A percentile compares a stretch with the other conserved stretches of the same genome.
Evolutionary conservation across 2,329 filamentous ascomycete species (phyloP).

Genomic region (Furcasterigmium sp.): DNA sequence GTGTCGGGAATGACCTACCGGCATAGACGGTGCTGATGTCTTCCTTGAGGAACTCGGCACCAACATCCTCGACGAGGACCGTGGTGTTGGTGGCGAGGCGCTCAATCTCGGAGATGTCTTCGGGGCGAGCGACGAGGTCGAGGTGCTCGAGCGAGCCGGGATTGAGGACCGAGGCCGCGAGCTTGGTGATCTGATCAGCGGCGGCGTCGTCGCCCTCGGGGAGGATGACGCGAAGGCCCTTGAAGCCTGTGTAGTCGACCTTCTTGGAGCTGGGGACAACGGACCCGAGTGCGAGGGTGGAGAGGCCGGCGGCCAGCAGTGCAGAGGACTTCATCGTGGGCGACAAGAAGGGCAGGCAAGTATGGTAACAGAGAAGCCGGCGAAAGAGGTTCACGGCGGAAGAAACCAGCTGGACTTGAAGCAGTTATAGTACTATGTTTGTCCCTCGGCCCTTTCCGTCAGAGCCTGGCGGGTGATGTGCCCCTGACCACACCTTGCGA

Average conservation of each 20-base stretch:
- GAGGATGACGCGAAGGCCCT: constrained; percentile 8
- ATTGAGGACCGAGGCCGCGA: constrained; percentile 4
- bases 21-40: constrained; percentile 9
- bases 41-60: constrained; percentile 21
- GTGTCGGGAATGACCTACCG: constrained; percentile 11
- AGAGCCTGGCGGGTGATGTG: too few relatives aligned
- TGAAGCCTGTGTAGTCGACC: constrained; percentile 11
- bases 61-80: constrained; percentile 23
- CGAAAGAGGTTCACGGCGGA: too few relatives aligned
- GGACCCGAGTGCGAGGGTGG: background rate
- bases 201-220: constrained; percentile 3
- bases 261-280: constrained; percentile 4
- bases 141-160: constrained; percentile 9
- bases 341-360: background rate
- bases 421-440: too few relatives aligned
- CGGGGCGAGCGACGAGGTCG: constrained; percentile 25
- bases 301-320: too few relatives aligned
- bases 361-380: too few relatives aligned
- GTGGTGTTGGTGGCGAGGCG: constrained; percentile 21
- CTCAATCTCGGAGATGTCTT: constrained; percentile 20
- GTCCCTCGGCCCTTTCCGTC: too few relatives aligned
- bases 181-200: constrained; percentile 7
- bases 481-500: too few relatives aligned
- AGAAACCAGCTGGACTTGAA: too few relatives aligned
- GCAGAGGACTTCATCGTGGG: constrained; percentile 6